Evolutionary conservation across 495 filamentous ascomycete genomes (phyloP), one percentile per base, ranked within the genome.

Genomic region (Tuber magnatum): DNA sequence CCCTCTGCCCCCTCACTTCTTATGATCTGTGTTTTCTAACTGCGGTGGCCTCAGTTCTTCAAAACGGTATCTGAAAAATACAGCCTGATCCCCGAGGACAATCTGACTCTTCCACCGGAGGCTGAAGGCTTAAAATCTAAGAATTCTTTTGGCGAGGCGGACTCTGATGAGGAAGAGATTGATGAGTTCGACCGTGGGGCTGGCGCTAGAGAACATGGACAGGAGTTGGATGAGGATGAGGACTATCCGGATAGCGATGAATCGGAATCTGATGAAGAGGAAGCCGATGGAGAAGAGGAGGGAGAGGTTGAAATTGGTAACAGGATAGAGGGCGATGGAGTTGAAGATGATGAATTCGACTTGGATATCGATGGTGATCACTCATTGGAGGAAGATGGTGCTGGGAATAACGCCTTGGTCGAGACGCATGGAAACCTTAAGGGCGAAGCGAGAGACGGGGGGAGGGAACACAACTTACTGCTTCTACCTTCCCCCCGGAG

Each of bases 21-120:
- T 32, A 32, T 43, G 35, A 75, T 48, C 5, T 69, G 39, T 75
- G 35, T 48, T 35, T 16, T n/a, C 28, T 51, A 51, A 46, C 40
- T 65, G 38, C n/a, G 70, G 56, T 3, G 14, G 22, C 14, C 28
- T 28, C 44, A 81, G 79, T 91, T 99, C 76, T 98, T 98, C 87
- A 98, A 97, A 87, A 96, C 91, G 0, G 94, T 98, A 43, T 97
- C 94, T 80, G 95, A 98, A 80, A 87, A 89, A 79, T 98, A 97
- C 83, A 88, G 89, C 61, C 88, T 98, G 42, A 91, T 99, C 69
- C 93, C 93, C 3, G 89, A 93, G 73, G 95, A 98, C 83, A 97
- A 94, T 82, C 97, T 97, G 84, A 98, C 96, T 65, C 90, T 99
- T 71, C 94, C 95, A 2, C 88, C 91, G 20, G 94, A 98, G 82